Evolutionary conservation across 2,329 filamentous ascomycete genomes (phyloP).

Genomic region (Epichloe coenophiala): DNA sequence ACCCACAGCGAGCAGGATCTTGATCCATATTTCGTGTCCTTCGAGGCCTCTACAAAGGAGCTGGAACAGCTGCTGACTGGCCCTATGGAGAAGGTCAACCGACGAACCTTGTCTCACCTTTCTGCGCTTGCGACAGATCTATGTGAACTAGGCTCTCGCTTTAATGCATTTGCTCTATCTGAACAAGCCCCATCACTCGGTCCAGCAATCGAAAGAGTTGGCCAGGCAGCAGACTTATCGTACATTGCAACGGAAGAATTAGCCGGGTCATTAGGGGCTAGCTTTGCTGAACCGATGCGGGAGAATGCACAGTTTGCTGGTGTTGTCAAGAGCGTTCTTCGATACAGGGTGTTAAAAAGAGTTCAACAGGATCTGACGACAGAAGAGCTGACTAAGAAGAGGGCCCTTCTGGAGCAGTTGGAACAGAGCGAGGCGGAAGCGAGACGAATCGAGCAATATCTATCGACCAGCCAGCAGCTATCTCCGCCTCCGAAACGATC

Average conservation of each 20-base stretch:
- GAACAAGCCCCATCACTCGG: slow-evolving; percentile 82
- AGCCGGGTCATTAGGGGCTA: slow-evolving; percentile 74
- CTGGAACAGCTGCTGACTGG: slow-evolving; percentile 79
- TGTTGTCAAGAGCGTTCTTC: slow-evolving; percentile 76
- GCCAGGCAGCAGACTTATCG: slow-evolving; percentile 88
- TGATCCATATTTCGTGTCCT: slow-evolving; percentile 90
- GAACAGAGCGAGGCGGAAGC: slow-evolving; percentile 90
- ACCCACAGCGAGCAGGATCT: slow-evolving; percentile 77
- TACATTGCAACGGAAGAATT: slow-evolving; percentile 94
- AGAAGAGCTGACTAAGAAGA: slow-evolving; percentile 85
- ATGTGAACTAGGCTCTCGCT: slow-evolving; percentile 86
- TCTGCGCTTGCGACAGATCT: slow-evolving; percentile 75
- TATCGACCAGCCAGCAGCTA: slow-evolving; percentile 58
- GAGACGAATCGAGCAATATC: slow-evolving; percentile 83
- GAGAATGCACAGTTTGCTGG: slow-evolving; percentile 96
- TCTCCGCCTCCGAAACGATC: slow-evolving; percentile 53
- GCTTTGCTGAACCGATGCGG: slow-evolving; percentile 93
- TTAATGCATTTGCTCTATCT: slow-evolving; percentile 91
- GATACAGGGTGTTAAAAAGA: slow-evolving; percentile 82
- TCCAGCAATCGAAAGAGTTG: slow-evolving; percentile 83
- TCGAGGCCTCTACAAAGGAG: slow-evolving; percentile 83
- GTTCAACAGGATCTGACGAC: slow-evolving; percentile 96
- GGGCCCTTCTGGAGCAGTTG: slow-evolving; percentile 66
- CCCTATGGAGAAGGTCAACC: slow-evolving; percentile 93
- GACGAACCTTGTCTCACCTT: slow-evolving; percentile 74